Conservation (phyloP, 768 basidiomycete species). For the Leucocoprinus birnbaumii region DNA sequence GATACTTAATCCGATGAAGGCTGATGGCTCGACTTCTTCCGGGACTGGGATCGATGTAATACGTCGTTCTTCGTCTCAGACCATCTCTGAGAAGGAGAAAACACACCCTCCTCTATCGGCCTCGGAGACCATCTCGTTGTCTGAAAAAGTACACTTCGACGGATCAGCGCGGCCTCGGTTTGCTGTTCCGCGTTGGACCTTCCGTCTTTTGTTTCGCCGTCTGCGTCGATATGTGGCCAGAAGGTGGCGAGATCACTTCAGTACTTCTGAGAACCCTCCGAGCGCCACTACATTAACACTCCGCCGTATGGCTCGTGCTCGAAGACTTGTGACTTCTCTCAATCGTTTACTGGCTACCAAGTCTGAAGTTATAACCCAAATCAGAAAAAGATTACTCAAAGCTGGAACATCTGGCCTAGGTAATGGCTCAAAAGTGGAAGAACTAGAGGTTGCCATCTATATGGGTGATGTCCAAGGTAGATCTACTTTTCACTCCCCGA, state of each 20-base stretch:
- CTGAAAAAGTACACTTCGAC: slow-evolving; percentile 18
- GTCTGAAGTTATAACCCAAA: slow-evolving; percentile 75
- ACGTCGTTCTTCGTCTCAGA: background rate
- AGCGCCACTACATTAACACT: slow-evolving; percentile 48
- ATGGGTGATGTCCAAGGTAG: slow-evolving; percentile 90
- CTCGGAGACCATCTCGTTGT: slow-evolving; percentile 19
- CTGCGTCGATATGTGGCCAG: slow-evolving; percentile 27
- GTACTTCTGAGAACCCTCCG: slow-evolving; percentile 18
- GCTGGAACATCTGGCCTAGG: slow-evolving; percentile 32
- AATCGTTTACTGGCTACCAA: slow-evolving; percentile 76
- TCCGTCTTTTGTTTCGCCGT: slow-evolving; percentile 32
- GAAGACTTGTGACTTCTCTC: slow-evolving; percentile 77
- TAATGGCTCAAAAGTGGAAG: slow-evolving; percentile 41
- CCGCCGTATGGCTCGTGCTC: slow-evolving; percentile 74
- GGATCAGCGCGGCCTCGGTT: slow-evolving; percentile 27
- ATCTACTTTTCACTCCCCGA: slow-evolving; percentile 15
- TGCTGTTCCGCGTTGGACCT: slow-evolving; percentile 28
- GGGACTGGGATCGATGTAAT: background rate
- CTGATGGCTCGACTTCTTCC: background rate
- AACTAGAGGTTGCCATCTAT: slow-evolving; percentile 77
- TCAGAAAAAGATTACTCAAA: slow-evolving; percentile 67
- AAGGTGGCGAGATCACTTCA: slow-evolving; percentile 20
- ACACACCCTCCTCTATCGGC: background rate
- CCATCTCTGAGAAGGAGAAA: background rate
- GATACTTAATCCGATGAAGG: slow-evolving; percentile 39